Evolutionary conservation across 192 early-diverging fungal genomes (phyloP), one percentile per base, ranked within the genome.

Genomic region (Gamsiella multidivaricata): DNA sequence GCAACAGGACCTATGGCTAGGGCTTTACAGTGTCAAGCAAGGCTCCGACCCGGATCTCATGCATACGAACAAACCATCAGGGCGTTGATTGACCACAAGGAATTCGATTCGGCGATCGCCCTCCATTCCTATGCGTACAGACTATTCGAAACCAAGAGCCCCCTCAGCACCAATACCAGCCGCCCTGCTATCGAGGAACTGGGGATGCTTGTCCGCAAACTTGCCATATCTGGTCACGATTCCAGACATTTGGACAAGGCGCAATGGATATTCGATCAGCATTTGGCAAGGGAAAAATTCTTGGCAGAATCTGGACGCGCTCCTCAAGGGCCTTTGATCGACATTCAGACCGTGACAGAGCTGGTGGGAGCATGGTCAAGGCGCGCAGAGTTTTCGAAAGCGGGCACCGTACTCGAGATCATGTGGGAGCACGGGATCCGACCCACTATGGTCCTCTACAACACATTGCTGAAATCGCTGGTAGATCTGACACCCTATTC

Each of bases 401-500:
- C 59, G 3, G 45, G 46, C 7, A 31, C 49, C 2, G 54, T 64
- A 8, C 17, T 69, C 18, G 60, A 69, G 6, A 51, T 43, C 9
- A 69, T 78, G 65, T 52, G 54, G 37, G 43, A 59, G 20, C 53
- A 41, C 18, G 49, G 32, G 1, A 49, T 78, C 46, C 36, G 41
- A 6, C 74, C 65, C 36, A 78, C 63, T 51, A 78, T 78, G 74
- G 23, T 64, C 32, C 62, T 78, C 47, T 78, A 78, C 47, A 78
- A 78, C 61, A 78, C 74, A 12, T 28, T 78, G 12, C 60, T 78
- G 23, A 67, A 78, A 39, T 20, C 66, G 0, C 36, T 78, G 20
- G 29, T 78, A 26, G 74, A 78, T 32, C 33, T 78, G 31, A 43
- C 74, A 5, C 74, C 74, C 0, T 23, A 58, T 20, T 45, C 53